phyloP scores from a whole-genome alignment of 371 early-diverging fungal species.

The Mucor lusitanicus region DNA sequence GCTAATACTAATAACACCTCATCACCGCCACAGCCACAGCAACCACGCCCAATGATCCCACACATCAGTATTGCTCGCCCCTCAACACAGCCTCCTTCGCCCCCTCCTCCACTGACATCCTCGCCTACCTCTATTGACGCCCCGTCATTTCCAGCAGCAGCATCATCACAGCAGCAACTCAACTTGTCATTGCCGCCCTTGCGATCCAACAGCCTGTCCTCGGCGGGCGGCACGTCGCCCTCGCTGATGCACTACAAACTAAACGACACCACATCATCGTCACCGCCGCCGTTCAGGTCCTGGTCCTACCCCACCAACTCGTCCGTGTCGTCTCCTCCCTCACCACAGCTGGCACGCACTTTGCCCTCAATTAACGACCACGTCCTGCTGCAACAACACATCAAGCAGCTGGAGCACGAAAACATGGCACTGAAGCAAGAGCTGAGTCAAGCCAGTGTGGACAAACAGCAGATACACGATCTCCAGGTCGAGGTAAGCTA shows the following conservation, averaged over 20 bases:
- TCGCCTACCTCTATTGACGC: too few relatives aligned
- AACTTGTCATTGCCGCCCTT: too few relatives aligned
- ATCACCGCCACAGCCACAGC: not conserved
- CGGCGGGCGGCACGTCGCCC: too few relatives aligned
- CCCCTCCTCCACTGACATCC: not conserved
- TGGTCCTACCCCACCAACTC: constrained; percentile 2
- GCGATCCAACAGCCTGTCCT: not conserved
- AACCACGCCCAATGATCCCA: constrained; percentile 28
- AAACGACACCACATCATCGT: not conserved
- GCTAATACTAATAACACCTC: not conserved
- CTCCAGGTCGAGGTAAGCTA: too few relatives aligned
- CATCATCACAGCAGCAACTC: too few relatives aligned
- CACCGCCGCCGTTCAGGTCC: not conserved
- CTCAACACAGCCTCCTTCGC: constrained; percentile 13
- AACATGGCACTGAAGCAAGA: constrained; percentile 17
- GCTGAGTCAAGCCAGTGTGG: not conserved
- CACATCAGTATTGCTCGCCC: constrained; percentile 29
- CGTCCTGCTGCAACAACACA: not conserved
- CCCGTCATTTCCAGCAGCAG: too few relatives aligned
- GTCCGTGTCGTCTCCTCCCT: not conserved
- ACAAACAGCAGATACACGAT: too few relatives aligned
- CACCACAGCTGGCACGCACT: not conserved
- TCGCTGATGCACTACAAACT: too few relatives aligned
- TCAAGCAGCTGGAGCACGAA: constrained; percentile 12
- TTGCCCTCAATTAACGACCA: not conserved